phyloP scores from a whole-genome alignment of 2,329 filamentous ascomycete species.

The Rhinocladiella mackenziei region DNA sequence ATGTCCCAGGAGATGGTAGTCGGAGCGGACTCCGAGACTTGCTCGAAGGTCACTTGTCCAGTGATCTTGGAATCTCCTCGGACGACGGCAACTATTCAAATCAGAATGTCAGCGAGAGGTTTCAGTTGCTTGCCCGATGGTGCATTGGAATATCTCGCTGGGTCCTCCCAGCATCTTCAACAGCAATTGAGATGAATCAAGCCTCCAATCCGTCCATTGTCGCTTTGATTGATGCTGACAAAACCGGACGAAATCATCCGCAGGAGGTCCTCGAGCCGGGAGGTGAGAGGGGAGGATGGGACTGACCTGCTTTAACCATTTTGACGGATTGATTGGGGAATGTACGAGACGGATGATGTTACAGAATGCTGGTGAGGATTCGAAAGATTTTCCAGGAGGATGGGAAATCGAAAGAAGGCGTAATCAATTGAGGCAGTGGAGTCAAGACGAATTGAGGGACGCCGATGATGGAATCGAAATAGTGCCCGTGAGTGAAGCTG shows the following conservation, averaged over 20 bases:
- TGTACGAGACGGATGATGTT: not conserved
- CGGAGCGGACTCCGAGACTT: slow-evolving; percentile 72
- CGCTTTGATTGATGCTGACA: slow-evolving; percentile 17
- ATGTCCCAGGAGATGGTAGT: slow-evolving; percentile 93
- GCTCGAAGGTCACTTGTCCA: slow-evolving; percentile 93
- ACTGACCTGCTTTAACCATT: slow-evolving; percentile 98
- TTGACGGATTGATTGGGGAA: slow-evolving; percentile 55
- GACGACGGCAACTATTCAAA: slow-evolving; percentile 75
- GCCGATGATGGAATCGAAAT: slow-evolving; percentile 2
- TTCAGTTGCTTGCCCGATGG: slow-evolving; percentile 7
- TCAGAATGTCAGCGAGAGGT: slow-evolving; percentile 22
- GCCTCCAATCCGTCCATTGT: not conserved
- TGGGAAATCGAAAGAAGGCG: slow-evolving; percentile 10
- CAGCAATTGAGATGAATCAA: no score
- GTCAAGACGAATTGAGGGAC: slow-evolving; percentile 6
- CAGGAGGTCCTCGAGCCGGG: not conserved
- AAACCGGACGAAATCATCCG: not conserved
- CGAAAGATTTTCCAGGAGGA: slow-evolving; percentile 3
- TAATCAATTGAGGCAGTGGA: slow-evolving; percentile 14
- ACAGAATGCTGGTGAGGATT: no score
- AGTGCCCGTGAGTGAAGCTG: no score
- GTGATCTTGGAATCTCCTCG: slow-evolving; percentile 95
- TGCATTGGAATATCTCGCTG: slow-evolving; percentile 16
- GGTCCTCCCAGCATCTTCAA: no score
- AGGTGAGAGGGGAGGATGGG: not conserved